A percentile compares a stretch with the other conserved stretches of the same genome.
These are phyloP conservation scores for Ustilago loliicola DNA, from an alignment of 1,284 basidiomycete genomes.

Conservation along the genomic window DNA sequence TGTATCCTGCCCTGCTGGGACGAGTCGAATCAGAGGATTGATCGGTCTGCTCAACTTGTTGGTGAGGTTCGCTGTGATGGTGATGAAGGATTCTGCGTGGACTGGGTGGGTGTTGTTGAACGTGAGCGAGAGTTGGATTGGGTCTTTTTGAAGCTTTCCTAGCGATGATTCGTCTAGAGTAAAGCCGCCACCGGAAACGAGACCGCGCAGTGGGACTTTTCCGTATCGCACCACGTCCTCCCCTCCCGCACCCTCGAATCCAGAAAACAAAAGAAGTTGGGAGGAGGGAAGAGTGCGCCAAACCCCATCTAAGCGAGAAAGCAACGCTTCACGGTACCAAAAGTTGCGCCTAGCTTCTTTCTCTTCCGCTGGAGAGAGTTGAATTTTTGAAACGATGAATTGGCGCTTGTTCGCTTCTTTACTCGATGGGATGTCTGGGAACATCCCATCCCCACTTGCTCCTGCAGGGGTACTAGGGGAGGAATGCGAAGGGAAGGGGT, in stretches of 20 bases:
- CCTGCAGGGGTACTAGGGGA: slow-evolving; percentile 75
- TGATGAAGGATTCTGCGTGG: slow-evolving; percentile 19
- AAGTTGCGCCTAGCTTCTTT: slow-evolving; percentile 81
- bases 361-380: slow-evolving; percentile 77
- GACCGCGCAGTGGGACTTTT: slow-evolving; percentile 8
- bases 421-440: slow-evolving; percentile 82
- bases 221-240: slow-evolving; percentile 17
- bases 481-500: slow-evolving; percentile 3
- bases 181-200: slow-evolving; percentile 24
- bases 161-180: slow-evolving; percentile 11
- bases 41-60: slow-evolving; percentile 28
- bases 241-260: neutral
- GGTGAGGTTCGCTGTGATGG: slow-evolving; percentile 10
- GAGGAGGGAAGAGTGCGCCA: slow-evolving; percentile 76
- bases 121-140: slow-evolving; percentile 14
- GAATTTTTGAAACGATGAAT: slow-evolving; percentile 85
- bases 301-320: slow-evolving; percentile 77
- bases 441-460: slow-evolving; percentile 74
- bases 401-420: slow-evolving; percentile 77
- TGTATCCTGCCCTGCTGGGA: slow-evolving; percentile 20
- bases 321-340: slow-evolving; percentile 91
- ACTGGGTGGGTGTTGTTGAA: slow-evolving; percentile 12
- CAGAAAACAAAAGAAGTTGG: neutral
- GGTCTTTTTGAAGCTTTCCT: slow-evolving; percentile 15
- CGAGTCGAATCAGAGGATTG: slow-evolving; percentile 39